phyloP scores from a whole-genome alignment of 208 protist species.

The Acanthamoeba healyi region DNA sequence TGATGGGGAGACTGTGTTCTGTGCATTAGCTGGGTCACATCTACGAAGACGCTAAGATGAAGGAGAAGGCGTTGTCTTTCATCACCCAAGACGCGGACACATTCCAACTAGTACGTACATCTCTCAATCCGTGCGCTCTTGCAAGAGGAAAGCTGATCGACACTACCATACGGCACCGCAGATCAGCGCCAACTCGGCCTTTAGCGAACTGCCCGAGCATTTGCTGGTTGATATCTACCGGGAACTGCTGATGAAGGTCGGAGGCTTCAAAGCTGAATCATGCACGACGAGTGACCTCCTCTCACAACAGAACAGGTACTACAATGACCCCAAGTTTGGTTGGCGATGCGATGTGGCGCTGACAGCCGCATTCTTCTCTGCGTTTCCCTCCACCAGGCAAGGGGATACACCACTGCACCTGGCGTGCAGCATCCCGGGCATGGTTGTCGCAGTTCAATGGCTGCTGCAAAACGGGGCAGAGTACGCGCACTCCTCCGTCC shows the following conservation, averaged over 20 bases:
- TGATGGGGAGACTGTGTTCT: neutral
- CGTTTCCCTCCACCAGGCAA: neutral
- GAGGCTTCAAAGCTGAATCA: neutral
- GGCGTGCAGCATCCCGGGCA: neutral
- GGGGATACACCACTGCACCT: neutral
- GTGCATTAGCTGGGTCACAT: conserved; percentile 11
- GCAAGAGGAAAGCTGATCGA: neutral
- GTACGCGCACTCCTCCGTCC: too few relatives aligned
- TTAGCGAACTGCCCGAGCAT: neutral
- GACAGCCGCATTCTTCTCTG: neutral
- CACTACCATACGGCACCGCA: neutral
- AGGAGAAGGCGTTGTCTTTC: neutral
- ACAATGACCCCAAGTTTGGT: too few relatives aligned
- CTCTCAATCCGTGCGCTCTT: neutral
- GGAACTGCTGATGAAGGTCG: neutral
- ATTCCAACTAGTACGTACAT: neutral
- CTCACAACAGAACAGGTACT: neutral
- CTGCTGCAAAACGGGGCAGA: neutral
- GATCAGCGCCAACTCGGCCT: conserved; percentile 20
- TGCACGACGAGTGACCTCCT: neutral
- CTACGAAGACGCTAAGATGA: conserved; percentile 41
- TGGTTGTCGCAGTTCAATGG: conserved; percentile 11
- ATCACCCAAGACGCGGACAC: conserved; percentile 21
- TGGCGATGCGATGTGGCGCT: too few relatives aligned
- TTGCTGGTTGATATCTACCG: conserved; percentile 21